Conservation (phyloP, 306 rosid genomes). For the Pachyrhizus erosus region DNA sequence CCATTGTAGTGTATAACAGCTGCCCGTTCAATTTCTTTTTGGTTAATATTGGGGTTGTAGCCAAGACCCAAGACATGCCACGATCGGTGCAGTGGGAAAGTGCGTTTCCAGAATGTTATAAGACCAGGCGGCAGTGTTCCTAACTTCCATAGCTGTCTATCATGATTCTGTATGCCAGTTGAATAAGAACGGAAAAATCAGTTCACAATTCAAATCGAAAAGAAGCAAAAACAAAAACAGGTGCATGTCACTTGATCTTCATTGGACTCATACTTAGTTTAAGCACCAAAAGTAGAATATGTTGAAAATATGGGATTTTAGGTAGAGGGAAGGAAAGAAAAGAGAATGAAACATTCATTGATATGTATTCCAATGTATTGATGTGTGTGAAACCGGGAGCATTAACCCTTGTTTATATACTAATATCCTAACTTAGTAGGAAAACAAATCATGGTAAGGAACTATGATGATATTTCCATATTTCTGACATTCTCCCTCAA, state of each 20-base stretch:
- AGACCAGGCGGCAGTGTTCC: conserved; percentile 98
- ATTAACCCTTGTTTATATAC: background rate
- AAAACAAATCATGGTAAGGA: background rate
- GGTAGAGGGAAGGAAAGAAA: background rate
- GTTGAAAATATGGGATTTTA: background rate
- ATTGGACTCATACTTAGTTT: too few species aligned
- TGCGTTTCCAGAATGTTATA: conserved; percentile 90
- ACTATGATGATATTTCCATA: too few species aligned
- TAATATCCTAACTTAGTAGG: background rate
- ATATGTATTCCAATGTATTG: background rate
- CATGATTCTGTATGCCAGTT: conserved; percentile 67
- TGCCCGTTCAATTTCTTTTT: conserved; percentile 71
- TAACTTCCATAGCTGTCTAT: conserved; percentile 93
- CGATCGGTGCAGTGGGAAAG: conserved; percentile 63
- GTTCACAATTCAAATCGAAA: conserved; percentile 22
- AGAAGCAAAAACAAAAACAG: too few species aligned
- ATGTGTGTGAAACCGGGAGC: background rate
- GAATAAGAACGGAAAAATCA: conserved; percentile 27
- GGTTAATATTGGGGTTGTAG: conserved; percentile 71
- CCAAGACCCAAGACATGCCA: conserved; percentile 97
- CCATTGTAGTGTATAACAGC: conserved; percentile 93
- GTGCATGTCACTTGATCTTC: too few species aligned
- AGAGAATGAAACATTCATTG: background rate
- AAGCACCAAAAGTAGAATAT: too few species aligned
- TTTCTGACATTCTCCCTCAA: too few species aligned